Base-by-base conservation (phyloP, 1,139 yeast genomes). In the Magnusiomyces suaveolens region DNA sequence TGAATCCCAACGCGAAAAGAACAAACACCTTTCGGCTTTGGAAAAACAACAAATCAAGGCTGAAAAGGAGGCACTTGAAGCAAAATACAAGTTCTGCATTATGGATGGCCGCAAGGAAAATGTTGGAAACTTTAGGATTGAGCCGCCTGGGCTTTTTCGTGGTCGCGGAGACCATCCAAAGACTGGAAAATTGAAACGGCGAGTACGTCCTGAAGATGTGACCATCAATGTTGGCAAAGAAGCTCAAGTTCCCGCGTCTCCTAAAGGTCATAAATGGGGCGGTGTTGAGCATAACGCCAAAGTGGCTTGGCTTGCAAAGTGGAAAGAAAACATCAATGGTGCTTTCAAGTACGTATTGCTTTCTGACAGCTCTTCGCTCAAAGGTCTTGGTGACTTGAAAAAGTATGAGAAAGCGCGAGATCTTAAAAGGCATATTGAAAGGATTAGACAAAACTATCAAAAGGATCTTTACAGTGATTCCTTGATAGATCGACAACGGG, bases 151-250 rank as follows among this genome's bases (percentile, higher is more conserved):
- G 1, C 72, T 92, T 55, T 92, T 90, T 66, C 78, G 97, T 68
- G 98, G 97, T 48, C 86, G 97, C 69, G 97, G 98, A 62, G 90
- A 90, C 0, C 97, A 90, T 69, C 97, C 97, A 18, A 89, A 87
- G 68, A 90, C 97, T 1, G 98, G 97, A 51, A 87, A 84, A 67
- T 73, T 88, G 56, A 69, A 69, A 56, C 67, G 67, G 2, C 78
- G 97, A 61, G 96, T 92, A 18, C 70, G 72, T 54, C 97, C 97
- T 0, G 97, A 90, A 69, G 94, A 87, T 66, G 85, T 92, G 48
- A 86, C 92, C 0, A 74, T 92, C 59, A 92, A 92, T 67, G 75
- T 92, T 60, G 84, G 96, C 59, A 77, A 78, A 61, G 87, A 78
- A 29, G 86, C 82, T 0, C 76, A 79, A 39, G 73, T 88, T 2